Percentiles rank a stretch among this genome's conserved stretches.
phyloP scores from a whole-genome alignment of 345 rosid genomes.

The Brassica juncea region DNA sequence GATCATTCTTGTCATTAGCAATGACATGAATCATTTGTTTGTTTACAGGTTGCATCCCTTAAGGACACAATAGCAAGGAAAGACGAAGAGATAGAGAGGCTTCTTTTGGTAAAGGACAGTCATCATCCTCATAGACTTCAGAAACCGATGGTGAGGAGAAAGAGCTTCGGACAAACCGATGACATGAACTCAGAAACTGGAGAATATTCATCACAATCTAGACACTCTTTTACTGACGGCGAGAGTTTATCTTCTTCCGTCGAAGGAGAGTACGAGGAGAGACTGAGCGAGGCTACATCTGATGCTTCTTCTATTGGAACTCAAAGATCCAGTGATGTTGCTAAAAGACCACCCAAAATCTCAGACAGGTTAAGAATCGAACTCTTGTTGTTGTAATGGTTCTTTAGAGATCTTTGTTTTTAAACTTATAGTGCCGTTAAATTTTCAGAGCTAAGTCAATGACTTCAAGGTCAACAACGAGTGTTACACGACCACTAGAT shows the following conservation, averaged over 20 bases:
- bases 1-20: neutral
- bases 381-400: neutral
- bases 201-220: conserved; percentile 29
- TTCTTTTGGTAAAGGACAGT: conserved; percentile 15
- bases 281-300: conserved; percentile 48
- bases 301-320: conserved; percentile 48
- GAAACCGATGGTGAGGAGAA: conserved; percentile 31
- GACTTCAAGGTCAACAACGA: conserved; percentile 21
- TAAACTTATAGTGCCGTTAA: neutral
- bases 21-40: conserved; percentile 1
- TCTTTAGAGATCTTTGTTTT: neutral
- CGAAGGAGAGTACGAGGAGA: conserved; percentile 49
- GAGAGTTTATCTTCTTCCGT: conserved; percentile 33
- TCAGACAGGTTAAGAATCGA: conserved; percentile 46
- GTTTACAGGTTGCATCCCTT: conserved; percentile 69
- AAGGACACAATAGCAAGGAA: conserved; percentile 75
- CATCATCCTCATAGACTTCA: conserved; percentile 33
- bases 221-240: conserved; percentile 37
- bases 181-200: conserved; percentile 41
- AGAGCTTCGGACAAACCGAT: conserved; percentile 41
- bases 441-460: conserved; percentile 32
- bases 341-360: conserved; percentile 35
- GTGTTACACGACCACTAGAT: conserved; percentile 34
- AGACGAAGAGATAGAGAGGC: conserved; percentile 84
- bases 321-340: conserved; percentile 45